Percentiles rank a stretch among this genome's conserved stretches.
Conservation (phyloP, 2,329 filamentous ascomycete species). For the Colletotrichum australisinense region DNA sequence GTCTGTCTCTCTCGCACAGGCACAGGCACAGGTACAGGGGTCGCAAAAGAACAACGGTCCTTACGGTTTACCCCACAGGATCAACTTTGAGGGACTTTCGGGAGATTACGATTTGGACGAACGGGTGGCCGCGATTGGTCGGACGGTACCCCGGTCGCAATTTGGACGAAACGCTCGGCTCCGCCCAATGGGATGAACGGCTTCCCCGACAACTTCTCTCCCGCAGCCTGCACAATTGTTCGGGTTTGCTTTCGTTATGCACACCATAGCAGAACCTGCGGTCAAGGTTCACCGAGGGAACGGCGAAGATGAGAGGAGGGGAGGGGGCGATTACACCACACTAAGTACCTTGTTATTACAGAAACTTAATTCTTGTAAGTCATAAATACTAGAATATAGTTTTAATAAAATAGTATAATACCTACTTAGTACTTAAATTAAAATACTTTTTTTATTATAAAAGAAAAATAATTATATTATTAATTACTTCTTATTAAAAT, state of each 20-base stretch:
- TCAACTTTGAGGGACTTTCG: conserved; percentile 28
- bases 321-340: not conserved
- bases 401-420: too few relatives aligned
- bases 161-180: conserved; percentile 29
- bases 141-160: not conserved
- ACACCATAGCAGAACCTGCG: not conserved
- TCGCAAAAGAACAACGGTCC: not conserved
- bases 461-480: too few relatives aligned
- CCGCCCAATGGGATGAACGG: conserved; percentile 25
- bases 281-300: not conserved
- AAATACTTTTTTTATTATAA: too few relatives aligned
- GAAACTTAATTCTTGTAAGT: too few relatives aligned
- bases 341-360: too few relatives aligned
- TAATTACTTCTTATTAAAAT: too few relatives aligned
- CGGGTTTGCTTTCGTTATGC: not conserved
- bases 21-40: not conserved
- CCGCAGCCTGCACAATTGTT: not conserved
- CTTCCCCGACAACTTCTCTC: conserved; percentile 5
- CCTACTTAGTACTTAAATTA: too few relatives aligned
- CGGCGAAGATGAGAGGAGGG: not conserved
- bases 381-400: too few relatives aligned
- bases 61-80: not conserved
- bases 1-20: too few relatives aligned
- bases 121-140: conserved; percentile 15
- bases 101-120: conserved; percentile 31